Evolutionary conservation across 2,329 filamentous ascomycete species (phyloP).

Genomic region (Gremmenia infestans): DNA sequence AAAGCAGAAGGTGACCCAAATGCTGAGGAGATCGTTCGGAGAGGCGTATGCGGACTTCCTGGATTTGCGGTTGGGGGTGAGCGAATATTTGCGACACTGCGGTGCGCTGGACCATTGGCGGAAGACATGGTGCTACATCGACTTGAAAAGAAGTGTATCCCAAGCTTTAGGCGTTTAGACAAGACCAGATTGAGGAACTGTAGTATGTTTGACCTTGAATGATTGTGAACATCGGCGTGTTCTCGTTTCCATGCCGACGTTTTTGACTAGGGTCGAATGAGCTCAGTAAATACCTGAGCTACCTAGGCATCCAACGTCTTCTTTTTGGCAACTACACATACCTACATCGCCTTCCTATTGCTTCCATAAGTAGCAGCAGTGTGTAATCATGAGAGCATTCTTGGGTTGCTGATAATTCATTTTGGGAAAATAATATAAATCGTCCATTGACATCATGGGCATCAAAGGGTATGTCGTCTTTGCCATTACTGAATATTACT

Average conservation of each 20-base stretch:
- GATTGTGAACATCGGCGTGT: neutral
- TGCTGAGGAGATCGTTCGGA: slow-evolving; percentile 45
- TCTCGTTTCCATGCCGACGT: neutral
- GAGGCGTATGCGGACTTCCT: slow-evolving; percentile 56
- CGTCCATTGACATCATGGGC: slow-evolving; percentile 44
- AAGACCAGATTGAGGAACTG: neutral
- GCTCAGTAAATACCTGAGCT: neutral
- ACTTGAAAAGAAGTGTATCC: neutral
- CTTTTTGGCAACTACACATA: neutral
- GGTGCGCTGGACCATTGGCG: slow-evolving; percentile 44
- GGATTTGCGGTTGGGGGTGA: slow-evolving; percentile 16
- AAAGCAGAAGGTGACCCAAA: slow-evolving; percentile 58
- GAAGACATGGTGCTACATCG: slow-evolving; percentile 26
- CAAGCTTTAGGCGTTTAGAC: neutral
- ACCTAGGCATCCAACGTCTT: neutral
- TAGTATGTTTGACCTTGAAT: neutral
- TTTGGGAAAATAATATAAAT: neutral
- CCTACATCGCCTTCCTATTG: slow-evolving; percentile 1
- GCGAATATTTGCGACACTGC: slow-evolving; percentile 54
- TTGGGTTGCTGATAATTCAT: neutral
- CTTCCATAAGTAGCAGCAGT: slow-evolving; percentile 1
- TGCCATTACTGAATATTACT: slow-evolving; percentile 7
- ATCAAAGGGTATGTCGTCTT: slow-evolving; percentile 52
- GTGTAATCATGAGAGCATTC: neutral
- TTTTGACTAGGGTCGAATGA: neutral